These are phyloP conservation scores for Colletotrichum karsti DNA, from an alignment of 2,329 filamentous ascomycete genomes.

Conservation along the genomic window DNA sequence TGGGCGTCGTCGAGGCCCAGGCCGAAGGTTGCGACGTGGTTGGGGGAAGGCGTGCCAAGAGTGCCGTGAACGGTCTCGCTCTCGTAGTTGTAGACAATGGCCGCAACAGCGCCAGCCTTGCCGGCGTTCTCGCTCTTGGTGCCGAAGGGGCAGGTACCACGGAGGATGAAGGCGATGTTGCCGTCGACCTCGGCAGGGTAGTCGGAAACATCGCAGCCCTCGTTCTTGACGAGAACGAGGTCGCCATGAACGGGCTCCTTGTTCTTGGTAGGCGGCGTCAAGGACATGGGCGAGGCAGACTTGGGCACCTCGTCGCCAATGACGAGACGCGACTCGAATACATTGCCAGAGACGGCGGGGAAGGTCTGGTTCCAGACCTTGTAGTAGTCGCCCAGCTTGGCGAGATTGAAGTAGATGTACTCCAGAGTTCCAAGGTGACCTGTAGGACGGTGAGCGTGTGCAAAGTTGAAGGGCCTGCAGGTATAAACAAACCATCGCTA, in stretches of 20 bases:
- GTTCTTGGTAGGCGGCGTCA: slow-evolving; percentile 72
- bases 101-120: slow-evolving; percentile 74
- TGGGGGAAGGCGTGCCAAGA: slow-evolving; percentile 65
- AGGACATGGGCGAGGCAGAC: slow-evolving; percentile 65
- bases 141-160: slow-evolving; percentile 77
- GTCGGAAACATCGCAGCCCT: slow-evolving; percentile 71
- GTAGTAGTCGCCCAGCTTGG: slow-evolving; percentile 68
- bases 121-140: slow-evolving; percentile 75
- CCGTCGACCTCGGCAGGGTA: slow-evolving; percentile 67
- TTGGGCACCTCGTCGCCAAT: slow-evolving; percentile 60
- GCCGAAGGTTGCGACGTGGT: slow-evolving; percentile 75
- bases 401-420: slow-evolving; percentile 67
- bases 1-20: slow-evolving; percentile 68
- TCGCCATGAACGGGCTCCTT: slow-evolving; percentile 67
- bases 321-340: slow-evolving; percentile 66
- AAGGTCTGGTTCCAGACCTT: slow-evolving; percentile 70
- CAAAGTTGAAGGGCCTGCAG: not conserved
- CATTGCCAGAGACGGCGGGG: slow-evolving; percentile 66
- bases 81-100: slow-evolving; percentile 79
- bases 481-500: slow-evolving; percentile 58
- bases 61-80: slow-evolving; percentile 72
- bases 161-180: slow-evolving; percentile 75
- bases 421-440: slow-evolving; percentile 72
- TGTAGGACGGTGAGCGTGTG: slow-evolving; percentile 35
- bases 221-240: slow-evolving; percentile 66